A percentile compares a stretch with the other conserved stretches of the same genome.
Evolutionary conservation across 495 filamentous ascomycete species (phyloP).

Genomic region (Aspergillus ostianus): DNA sequence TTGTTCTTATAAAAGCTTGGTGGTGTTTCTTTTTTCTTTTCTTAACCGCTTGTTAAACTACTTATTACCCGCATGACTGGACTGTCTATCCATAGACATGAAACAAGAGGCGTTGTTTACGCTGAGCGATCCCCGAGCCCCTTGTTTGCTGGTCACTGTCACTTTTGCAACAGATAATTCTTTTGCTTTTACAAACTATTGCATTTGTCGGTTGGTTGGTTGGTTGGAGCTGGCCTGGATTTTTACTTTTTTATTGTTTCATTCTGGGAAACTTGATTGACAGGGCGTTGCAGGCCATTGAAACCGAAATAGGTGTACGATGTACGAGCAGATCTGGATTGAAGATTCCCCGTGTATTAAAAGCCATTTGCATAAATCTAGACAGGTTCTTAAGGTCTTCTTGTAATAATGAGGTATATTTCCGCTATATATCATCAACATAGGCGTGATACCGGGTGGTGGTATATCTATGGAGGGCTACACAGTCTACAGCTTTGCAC

Average conservation of each 20-base stretch:
- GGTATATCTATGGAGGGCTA: too few relatives aligned
- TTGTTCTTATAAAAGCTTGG: not conserved
- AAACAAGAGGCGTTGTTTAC: not conserved
- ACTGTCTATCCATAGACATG: not conserved
- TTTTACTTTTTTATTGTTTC: not conserved
- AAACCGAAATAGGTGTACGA: not conserved
- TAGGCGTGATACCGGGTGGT: too few relatives aligned
- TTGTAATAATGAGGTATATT: too few relatives aligned
- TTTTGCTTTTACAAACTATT: not conserved
- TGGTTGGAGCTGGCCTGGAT: not conserved
- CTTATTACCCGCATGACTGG: not conserved
- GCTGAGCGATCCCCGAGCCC: not conserved
- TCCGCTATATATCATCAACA: too few relatives aligned
- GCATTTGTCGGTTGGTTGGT: not conserved
- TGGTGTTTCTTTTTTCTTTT: conserved; percentile 1
- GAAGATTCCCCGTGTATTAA: not conserved
- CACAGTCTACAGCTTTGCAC: too few relatives aligned
- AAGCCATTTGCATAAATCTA: not conserved
- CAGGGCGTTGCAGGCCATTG: not conserved
- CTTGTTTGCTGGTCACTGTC: not conserved
- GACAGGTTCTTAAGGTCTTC: not conserved
- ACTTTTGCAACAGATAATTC: not conserved
- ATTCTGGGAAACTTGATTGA: not conserved
- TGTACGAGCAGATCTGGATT: not conserved
- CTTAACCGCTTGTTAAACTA: not conserved